phyloP scores from a whole-genome alignment of 768 basidiomycete species.

The Termitomyces sp. region DNA sequence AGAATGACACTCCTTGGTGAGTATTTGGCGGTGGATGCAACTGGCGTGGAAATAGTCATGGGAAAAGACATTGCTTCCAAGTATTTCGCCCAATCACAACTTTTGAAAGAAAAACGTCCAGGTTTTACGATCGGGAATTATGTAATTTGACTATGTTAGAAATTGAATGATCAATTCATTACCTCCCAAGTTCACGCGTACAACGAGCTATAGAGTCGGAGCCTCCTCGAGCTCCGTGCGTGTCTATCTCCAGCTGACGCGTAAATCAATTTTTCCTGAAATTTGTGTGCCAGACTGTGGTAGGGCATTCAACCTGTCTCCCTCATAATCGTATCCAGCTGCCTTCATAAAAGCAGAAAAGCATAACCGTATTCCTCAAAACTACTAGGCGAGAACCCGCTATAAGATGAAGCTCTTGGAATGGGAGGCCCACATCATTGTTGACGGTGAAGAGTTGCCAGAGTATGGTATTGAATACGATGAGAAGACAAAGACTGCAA shows the following conservation, averaged over 20 bases:
- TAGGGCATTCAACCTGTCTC: neutral
- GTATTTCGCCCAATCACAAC: too few species aligned
- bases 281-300: neutral
- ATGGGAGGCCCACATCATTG: constrained; percentile 9
- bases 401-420: constrained; percentile 1
- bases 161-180: too few species aligned
- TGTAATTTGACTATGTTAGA: too few species aligned
- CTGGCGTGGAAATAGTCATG: too few species aligned
- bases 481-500: constrained; percentile 4
- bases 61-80: too few species aligned
- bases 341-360: neutral
- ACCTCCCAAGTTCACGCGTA: neutral
- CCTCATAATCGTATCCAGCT: neutral
- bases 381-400: neutral
- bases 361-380: neutral
- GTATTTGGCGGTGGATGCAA: too few species aligned
- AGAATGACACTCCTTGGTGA: too few species aligned
- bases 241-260: neutral
- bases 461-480: constrained; percentile 11
- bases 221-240: too few species aligned
- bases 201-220: neutral
- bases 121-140: too few species aligned
- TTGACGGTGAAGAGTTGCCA: constrained; percentile 9
- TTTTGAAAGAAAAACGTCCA: too few species aligned
- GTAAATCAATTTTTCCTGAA: neutral